phyloP scores from a whole-genome alignment of 2,329 filamentous ascomycete genomes.

The Botrytis squamosa region DNA sequence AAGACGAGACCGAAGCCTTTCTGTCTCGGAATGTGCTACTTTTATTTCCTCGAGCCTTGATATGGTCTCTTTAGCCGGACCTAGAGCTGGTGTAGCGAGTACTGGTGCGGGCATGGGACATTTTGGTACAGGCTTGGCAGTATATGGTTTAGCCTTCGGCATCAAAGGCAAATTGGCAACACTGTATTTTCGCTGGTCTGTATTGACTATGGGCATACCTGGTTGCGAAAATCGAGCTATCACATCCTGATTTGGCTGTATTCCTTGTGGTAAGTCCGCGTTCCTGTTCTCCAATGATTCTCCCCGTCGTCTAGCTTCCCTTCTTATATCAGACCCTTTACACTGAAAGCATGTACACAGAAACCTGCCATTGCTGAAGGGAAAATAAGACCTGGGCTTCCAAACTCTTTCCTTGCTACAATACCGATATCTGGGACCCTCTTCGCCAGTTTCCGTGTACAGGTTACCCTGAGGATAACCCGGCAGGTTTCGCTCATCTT shows the following conservation, averaged over 20 bases:
- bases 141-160: background rate
- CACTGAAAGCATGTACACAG: background rate
- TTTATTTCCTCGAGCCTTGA: background rate
- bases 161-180: background rate
- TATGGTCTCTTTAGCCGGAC: background rate
- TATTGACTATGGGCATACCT: background rate
- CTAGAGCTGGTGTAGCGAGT: background rate
- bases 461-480: background rate
- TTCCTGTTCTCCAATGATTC: background rate
- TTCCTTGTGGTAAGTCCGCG: background rate
- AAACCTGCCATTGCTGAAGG: background rate
- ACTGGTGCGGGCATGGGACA: background rate
- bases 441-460: background rate
- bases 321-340: accelerated
- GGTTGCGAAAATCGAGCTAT: background rate
- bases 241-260: background rate
- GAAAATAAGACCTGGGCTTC: background rate
- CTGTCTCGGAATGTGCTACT: background rate
- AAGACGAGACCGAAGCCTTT: background rate
- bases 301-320: background rate
- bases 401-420: background rate
- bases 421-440: background rate
- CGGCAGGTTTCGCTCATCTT: background rate
- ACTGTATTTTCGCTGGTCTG: background rate
- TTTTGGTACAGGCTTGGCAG: background rate